A percentile compares a stretch with the other conserved stretches of the same genome.
Conservation (phyloP, 2,329 filamentous ascomycete genomes). For the Geosmithia putterillii region DNA sequence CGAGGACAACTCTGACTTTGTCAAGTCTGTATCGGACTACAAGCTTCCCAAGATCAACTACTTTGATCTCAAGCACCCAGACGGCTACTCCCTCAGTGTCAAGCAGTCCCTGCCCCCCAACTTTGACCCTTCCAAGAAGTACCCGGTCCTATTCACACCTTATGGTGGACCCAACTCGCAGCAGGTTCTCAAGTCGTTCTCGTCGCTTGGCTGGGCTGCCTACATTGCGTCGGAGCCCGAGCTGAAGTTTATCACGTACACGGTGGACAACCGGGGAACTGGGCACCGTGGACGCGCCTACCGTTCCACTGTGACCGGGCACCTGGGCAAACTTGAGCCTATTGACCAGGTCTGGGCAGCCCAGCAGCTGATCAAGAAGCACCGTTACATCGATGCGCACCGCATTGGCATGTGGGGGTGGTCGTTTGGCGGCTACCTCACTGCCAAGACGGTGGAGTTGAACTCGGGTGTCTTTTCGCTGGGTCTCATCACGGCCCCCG, state of each 20-base stretch:
- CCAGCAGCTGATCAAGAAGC: slow-evolving; percentile 33
- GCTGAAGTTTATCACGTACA: slow-evolving; percentile 55
- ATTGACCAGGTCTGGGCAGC: slow-evolving; percentile 58
- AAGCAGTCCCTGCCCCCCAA: slow-evolving; percentile 53
- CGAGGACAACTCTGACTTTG: slow-evolving; percentile 45
- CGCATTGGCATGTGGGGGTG: slow-evolving; percentile 58
- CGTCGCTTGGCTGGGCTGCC: slow-evolving; percentile 41
- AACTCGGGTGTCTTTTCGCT: slow-evolving; percentile 49
- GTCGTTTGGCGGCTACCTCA: slow-evolving; percentile 57
- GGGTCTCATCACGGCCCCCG: slow-evolving; percentile 52
- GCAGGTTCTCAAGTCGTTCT: slow-evolving; percentile 44
- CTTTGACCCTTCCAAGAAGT: slow-evolving; percentile 50
- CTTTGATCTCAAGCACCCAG: slow-evolving; percentile 48
- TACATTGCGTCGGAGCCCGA: slow-evolving; percentile 58
- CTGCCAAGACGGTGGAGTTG: slow-evolving; percentile 52
- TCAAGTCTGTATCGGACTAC: slow-evolving; percentile 43
- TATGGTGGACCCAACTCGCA: slow-evolving; percentile 58
- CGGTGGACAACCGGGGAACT: slow-evolving; percentile 57
- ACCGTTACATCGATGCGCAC: slow-evolving; percentile 41
- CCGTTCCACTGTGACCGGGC: slow-evolving; percentile 42
- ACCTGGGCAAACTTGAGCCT: slow-evolving; percentile 51
- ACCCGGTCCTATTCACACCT: slow-evolving; percentile 54
- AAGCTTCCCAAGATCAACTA: slow-evolving; percentile 52
- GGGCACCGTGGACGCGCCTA: slow-evolving; percentile 52
- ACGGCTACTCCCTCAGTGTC: slow-evolving; percentile 49